Evolutionary conservation across 768 basidiomycete species (phyloP).

Genomic region (Xerocomus brunneocitrinus): DNA sequence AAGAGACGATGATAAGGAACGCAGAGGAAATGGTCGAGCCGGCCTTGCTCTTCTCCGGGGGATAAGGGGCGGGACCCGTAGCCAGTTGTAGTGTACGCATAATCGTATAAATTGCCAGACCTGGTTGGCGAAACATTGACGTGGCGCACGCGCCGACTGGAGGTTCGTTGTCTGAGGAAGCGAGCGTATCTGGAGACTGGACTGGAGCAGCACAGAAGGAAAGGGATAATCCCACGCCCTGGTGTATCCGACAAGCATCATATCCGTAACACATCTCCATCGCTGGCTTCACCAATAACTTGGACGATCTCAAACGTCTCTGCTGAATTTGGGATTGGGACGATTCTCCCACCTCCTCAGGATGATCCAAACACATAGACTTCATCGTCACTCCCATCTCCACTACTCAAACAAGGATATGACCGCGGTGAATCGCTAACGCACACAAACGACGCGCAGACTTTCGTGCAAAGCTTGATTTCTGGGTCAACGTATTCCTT

Average conservation of each 20-base stretch:
- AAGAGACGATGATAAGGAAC: constrained; percentile 36
- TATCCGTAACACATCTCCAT: too few relatives aligned
- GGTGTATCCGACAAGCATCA: too few relatives aligned
- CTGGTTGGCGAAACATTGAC: constrained; percentile 51
- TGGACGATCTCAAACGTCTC: constrained; percentile 70
- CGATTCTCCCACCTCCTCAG: constrained; percentile 32
- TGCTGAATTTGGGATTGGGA: constrained; percentile 95
- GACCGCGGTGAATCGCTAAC: constrained; percentile 72
- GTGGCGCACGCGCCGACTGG: constrained; percentile 47
- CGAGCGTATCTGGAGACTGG: constrained; percentile 40
- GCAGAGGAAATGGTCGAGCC: constrained; percentile 27
- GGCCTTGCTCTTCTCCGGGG: constrained; percentile 41
- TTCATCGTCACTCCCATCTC: constrained; percentile 65
- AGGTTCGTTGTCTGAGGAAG: constrained; percentile 48
- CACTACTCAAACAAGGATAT: constrained; percentile 78
- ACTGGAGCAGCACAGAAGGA: too few relatives aligned
- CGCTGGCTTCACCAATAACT: constrained; percentile 57
- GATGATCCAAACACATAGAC: constrained; percentile 81
- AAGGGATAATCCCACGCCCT: too few relatives aligned
- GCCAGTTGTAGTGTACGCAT: constrained; percentile 33
- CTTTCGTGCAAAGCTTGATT: constrained; percentile 54
- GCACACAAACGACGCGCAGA: constrained; percentile 56
- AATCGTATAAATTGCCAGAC: constrained; percentile 39
- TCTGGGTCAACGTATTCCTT: constrained; percentile 55
- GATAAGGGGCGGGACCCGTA: constrained; percentile 44